Evolutionary conservation across 2,329 filamentous ascomycete species (phyloP), one percentile per base, ranked within the genome.

Genomic region (Stagonosporopsis cucurbitacearum): DNA sequence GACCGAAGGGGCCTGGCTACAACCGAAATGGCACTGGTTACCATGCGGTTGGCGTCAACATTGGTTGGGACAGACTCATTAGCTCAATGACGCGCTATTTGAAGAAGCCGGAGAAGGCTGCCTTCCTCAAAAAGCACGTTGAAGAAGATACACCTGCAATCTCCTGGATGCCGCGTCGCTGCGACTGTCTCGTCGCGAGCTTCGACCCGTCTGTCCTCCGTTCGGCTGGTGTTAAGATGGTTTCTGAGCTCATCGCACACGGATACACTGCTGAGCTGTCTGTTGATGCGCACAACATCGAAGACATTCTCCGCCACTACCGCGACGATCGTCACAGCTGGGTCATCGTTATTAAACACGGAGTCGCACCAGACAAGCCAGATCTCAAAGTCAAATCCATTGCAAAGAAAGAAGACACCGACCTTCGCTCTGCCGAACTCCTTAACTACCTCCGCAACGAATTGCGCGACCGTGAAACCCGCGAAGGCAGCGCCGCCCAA

Each of bases 251-350:
- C 3, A 98, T 95, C 88, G 82, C 86, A 1, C 86, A 92, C 67
- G 89, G 91, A 53, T 90, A 98, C 71, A 94, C 88, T 58, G 92
- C 94, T 5, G 95, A 99, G 77, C 82, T 99, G 26, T 91, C 92
- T 6, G 85, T 87, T 25, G 91, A 96, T 69, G 85, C 90, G 0
- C 84, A 88, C 17, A 92, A 89, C 0, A 84, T 90, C 0, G 92
- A 96, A 79, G 91, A 95, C 59, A 80, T 96, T 11, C 81, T 91
- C 13, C 85, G 87, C 25, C 88, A 88, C 68, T 89, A 96, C 68
- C 84, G 89, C 13, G 89, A 92, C 53, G 89, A 92, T 63, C 83
- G 83, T 25, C 90, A 96, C 73, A 89, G 85, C 23, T 98, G 93
- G 91, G 86, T 96, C 57, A 86, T 97, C 33, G 89, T 96, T 59